phyloP scores from a whole-genome alignment of 2,329 filamentous ascomycete genomes.

The Clarireedia hainanense region DNA sequence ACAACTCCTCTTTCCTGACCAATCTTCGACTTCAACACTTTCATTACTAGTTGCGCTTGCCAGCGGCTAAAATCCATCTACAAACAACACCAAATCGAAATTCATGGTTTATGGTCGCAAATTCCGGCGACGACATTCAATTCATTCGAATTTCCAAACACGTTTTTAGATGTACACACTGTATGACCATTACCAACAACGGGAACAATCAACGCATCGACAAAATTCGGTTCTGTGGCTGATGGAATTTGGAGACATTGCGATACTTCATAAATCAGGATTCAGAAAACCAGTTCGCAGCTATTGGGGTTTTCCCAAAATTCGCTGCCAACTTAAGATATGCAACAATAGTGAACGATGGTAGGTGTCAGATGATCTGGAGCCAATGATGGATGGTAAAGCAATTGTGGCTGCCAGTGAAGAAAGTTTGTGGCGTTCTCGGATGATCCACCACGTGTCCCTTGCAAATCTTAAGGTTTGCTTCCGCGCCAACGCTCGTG shows the following conservation, averaged over 20 bases:
- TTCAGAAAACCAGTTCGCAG: not conserved
- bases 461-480: too few relatives aligned
- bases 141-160: too few relatives aligned
- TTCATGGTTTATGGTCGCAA: not conserved
- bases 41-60: too few relatives aligned
- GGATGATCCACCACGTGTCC: too few relatives aligned
- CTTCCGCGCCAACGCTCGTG: too few relatives aligned
- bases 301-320: not conserved
- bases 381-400: not conserved
- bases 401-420: not conserved
- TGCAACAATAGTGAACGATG: not conserved
- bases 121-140: too few relatives aligned
- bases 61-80: too few relatives aligned
- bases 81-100: not conserved
- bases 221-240: not conserved
- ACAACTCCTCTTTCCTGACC: too few relatives aligned
- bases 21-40: too few relatives aligned
- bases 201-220: not conserved
- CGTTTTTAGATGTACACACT: not conserved
- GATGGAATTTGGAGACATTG: not conserved
- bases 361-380: not conserved
- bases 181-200: not conserved
- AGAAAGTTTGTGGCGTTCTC: not conserved
- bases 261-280: not conserved
- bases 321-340: slow-evolving; percentile 20